Base-by-base conservation (phyloP, 768 basidiomycete genomes). In the Cystofilobasidium macerans region DNA sequence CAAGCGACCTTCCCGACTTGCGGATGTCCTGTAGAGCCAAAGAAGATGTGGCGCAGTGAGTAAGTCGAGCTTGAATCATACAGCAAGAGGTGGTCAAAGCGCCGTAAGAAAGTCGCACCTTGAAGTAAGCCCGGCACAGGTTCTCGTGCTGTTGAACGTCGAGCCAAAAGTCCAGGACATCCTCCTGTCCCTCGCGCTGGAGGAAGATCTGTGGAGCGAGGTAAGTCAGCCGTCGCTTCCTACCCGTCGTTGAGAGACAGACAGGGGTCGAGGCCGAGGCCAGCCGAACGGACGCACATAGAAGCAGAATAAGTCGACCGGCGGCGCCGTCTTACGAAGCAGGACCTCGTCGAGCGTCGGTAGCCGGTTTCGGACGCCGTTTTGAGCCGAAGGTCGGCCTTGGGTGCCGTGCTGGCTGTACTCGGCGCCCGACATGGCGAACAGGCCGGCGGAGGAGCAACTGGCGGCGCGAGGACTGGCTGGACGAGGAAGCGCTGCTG, bases 131-230 rank as follows among this genome's bases (percentile, higher is more conserved):
- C 68, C 93, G 83, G 76, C 94, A 98, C 38, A 99, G 84, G 75
- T 97, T 97, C 79, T 98, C 95, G 75, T 99, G 95, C 78, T 98
- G 95, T 72, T 95, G 92, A 8, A 98, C 95, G 75, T 99, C 95
- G 33, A 99, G 83, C 93, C 94, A 98, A 72, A 98, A 98, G 76
- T 99, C 95, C 53, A 99, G 79, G 57, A 92, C 88, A 76, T 99
- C 95, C 75, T 98, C 94, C 62, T 89, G 85, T 30, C 90, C 89
- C 77, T 99, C 94, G 40, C 91, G 84, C 75, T 98, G 94, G 40
- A 99, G 80, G 76, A 97, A 98, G 68, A 97, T 77, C 94, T 95
- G 70, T 40, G 8, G 9, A 40, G 38, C 38, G 32, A 70, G n/a
- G n/a, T n/a, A 38, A n/a, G 48, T 9, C 18, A 28, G n/a, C 22